Base-by-base conservation (phyloP, 768 basidiomycete genomes). In the Lentinula raphanica region DNA sequence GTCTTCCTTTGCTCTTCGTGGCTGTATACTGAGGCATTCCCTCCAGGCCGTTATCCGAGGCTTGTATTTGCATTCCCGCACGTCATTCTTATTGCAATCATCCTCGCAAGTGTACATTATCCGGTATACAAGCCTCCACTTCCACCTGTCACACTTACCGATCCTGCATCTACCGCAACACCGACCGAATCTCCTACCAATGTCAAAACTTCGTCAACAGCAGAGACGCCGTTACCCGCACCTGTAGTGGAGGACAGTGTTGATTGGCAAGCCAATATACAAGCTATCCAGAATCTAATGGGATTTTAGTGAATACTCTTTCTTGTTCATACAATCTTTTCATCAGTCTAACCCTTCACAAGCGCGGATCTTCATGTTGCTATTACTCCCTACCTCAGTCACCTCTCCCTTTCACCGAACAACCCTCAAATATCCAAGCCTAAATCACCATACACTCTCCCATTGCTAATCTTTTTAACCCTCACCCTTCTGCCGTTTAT, bases 221-320 rank as follows among this genome's bases (percentile, higher is more conserved):
- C 54, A 5, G 54, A 45, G 13, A 28, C 54, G 17, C 42, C 54
- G n/a, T 32, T 56, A 23, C 54, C 54, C 19, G 40, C 40, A 25
- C 40, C 74, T 48, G 65, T 76, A 1, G 65, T 79, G 3, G 89
- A 92, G 64, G 87, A 85, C 3, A 82, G 84, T 11, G 79, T 85
- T 0, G 88, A 90, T 58, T 94, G 91, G 86, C 87, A 88, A 60
- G 87, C 89, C 15, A 96, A 94, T 61, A 73, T 95, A 2, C 92
- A 94, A 71, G 92, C 80, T 1, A 89, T 95, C 17, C 94, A 95
- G 67, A 95, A 95, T 63, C 80, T 95, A 29, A 94, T 95, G 92
- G 92, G 92, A 5, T 72, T 80, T 6, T 73, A 86, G 90, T 93
- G 71, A 62, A 89, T n/a, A n/a, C n/a, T 72, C 48, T 55, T 55